phyloP scores from a whole-genome alignment of 2,329 filamentous ascomycete genomes.

The Ophiostoma sp. region DNA sequence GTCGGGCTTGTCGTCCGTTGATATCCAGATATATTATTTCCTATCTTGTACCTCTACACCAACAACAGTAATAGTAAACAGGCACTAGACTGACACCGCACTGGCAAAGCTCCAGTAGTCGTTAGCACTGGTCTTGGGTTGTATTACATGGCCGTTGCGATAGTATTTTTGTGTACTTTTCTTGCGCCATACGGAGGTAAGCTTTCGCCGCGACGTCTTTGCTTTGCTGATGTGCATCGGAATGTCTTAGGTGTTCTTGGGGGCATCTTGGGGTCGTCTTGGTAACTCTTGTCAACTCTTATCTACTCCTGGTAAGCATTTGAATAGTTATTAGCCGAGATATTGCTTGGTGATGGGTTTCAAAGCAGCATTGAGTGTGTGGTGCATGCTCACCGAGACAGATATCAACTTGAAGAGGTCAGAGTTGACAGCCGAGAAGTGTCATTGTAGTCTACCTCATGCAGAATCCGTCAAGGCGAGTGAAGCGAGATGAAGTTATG shows the following conservation, averaged over 20 bases:
- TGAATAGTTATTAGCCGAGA: not conserved
- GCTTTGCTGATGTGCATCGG: not conserved
- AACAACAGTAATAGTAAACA: not conserved
- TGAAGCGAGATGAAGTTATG: not conserved
- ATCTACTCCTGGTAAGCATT: not conserved
- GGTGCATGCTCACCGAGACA: not conserved
- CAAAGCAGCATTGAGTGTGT: not conserved
- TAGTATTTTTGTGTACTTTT: conserved; percentile 3
- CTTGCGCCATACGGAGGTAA: not conserved
- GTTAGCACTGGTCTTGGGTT: not conserved
- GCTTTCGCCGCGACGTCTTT: not conserved
- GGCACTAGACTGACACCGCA: not conserved
- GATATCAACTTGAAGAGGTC: not conserved
- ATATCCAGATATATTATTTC: not conserved
- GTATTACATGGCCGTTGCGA: not conserved
- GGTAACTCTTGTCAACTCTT: not conserved
- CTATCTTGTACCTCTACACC: not conserved
- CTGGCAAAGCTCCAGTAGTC: not conserved
- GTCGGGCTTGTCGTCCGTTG: conserved; percentile 1
- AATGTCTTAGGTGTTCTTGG: not conserved
- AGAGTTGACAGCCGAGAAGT: not conserved
- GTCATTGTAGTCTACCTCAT: not conserved
- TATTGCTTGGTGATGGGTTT: not conserved
- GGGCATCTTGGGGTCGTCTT: not conserved
- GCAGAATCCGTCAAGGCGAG: not conserved